Conservation (phyloP, 805 yeast genomes). For the Candida broadrunensis region DNA sequence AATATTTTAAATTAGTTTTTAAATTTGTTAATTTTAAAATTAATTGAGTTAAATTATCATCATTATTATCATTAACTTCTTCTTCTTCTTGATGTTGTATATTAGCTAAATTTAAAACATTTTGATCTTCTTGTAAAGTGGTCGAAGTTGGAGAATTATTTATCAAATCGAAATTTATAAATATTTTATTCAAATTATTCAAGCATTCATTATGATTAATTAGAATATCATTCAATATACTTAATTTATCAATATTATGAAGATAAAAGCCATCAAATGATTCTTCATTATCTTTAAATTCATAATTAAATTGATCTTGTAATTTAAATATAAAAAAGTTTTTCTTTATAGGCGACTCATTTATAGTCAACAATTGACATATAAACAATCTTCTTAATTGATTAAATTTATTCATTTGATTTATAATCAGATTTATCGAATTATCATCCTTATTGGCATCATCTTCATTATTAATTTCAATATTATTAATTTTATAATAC, state of each 20-base stretch:
- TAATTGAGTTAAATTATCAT: conserved; percentile 20
- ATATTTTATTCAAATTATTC: conserved; percentile 17
- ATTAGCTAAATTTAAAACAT: conserved; percentile 8
- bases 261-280: not conserved
- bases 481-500: conserved; percentile 36
- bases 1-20: conserved; percentile 33
- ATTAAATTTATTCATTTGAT: conserved; percentile 24
- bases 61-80: not conserved
- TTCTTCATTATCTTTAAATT: conserved; percentile 1
- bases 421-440: conserved; percentile 3
- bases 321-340: conserved; percentile 32
- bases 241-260: conserved; percentile 1
- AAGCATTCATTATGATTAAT: conserved; percentile 19
- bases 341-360: conserved; percentile 21
- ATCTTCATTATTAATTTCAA: conserved; percentile 18
- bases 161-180: conserved; percentile 23
- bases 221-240: conserved; percentile 15
- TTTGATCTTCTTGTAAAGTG: conserved; percentile 11
- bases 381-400: conserved; percentile 34
- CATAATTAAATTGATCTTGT: conserved; percentile 12
- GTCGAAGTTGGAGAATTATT: conserved; percentile 1
- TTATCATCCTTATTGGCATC: conserved; percentile 6
- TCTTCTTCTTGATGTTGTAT: too few species aligned
- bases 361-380: conserved; percentile 35
- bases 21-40: conserved; percentile 28